Evolutionary conservation across 768 basidiomycete species (phyloP), one percentile per base, ranked within the genome.

Genomic region (Leucocoprinus leucothites): DNA sequence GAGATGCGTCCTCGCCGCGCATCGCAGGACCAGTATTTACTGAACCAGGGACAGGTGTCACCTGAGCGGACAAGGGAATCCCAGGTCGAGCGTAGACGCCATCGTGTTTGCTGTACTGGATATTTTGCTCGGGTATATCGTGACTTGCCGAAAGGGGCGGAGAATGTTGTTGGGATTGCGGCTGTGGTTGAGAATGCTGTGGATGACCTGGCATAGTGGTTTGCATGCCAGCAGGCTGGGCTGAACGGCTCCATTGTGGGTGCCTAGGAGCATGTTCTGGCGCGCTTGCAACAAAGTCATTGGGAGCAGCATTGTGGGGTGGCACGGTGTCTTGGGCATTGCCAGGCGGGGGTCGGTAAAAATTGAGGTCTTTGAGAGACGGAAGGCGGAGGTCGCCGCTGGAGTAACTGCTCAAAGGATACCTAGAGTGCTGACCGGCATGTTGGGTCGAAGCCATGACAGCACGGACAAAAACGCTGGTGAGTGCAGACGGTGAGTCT

Each of bases 281-380:
- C 47, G 61, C 57, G 41, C 57, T 65, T 44, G 65, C 61, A 19
- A 64, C 61, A 36, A 68, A 58, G 19, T 71, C 68, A 47, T 64
- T 56, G 47, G 54, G 40, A 28, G 54, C 19, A 24, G 22, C 54
- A 18, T 49, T 56, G 35, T 45, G 52, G 1, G 52, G 3, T 1
- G 43, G 43, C n/a, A 36, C n/a, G 9, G 60, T 57, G 47, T 74
- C 70, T 57, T 73, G 71, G 22, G 63, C 49, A n/a, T 60, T 62
- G 13, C 68, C 64, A 25, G 67, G 63, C 40, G 65, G 65, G 1
- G 65, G 63, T 18, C 52, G 70, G 59, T 28, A 70, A 68, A 89
- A 87, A 66, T 87, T 85, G 65, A 90, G 77, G 64, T 87, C 85
- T 71, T 82, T 88, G 66, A 89, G 77, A 18, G 86, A 86, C 0